Evolutionary conservation across 2,329 filamentous ascomycete genomes (phyloP).

Genomic region (Calonectria crousiana): DNA sequence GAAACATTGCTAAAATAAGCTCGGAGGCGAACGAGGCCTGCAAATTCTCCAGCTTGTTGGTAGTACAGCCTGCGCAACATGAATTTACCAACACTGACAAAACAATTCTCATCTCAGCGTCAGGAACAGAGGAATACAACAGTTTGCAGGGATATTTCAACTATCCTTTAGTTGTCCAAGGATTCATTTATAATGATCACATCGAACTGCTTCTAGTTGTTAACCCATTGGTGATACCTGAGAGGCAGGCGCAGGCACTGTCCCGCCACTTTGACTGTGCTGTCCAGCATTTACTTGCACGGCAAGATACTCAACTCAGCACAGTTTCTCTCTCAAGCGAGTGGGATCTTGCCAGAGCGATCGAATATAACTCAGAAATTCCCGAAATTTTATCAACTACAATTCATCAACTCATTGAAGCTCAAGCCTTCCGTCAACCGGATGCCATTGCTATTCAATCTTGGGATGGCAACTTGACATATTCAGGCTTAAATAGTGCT

Average conservation of each 20-base stretch:
- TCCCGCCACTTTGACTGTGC: neutral
- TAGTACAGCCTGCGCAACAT: slow-evolving; percentile 1
- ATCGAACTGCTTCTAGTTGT: neutral
- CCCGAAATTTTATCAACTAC: neutral
- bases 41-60: slow-evolving; percentile 26
- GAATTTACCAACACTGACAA: slow-evolving; percentile 37
- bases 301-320: neutral
- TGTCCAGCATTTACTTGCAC: neutral
- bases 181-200: neutral
- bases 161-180: neutral
- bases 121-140: neutral
- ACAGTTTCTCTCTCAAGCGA: neutral
- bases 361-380: neutral
- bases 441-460: slow-evolving; percentile 15
- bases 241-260: neutral
- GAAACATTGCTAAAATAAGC: slow-evolving; percentile 32
- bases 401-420: slow-evolving; percentile 36
- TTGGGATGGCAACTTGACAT: slow-evolving; percentile 45
- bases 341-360: neutral
- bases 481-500: slow-evolving; percentile 18
- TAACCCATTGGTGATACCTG: neutral
- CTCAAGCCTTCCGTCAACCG: slow-evolving; percentile 20
- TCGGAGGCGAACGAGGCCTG: slow-evolving; percentile 6
- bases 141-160: neutral
- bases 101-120: neutral